A percentile compares a stretch with the other conserved stretches of the same genome.
Evolutionary conservation across 495 filamentous ascomycete species (phyloP).

Genomic region (Pyrenopolyporus hunteri): DNA sequence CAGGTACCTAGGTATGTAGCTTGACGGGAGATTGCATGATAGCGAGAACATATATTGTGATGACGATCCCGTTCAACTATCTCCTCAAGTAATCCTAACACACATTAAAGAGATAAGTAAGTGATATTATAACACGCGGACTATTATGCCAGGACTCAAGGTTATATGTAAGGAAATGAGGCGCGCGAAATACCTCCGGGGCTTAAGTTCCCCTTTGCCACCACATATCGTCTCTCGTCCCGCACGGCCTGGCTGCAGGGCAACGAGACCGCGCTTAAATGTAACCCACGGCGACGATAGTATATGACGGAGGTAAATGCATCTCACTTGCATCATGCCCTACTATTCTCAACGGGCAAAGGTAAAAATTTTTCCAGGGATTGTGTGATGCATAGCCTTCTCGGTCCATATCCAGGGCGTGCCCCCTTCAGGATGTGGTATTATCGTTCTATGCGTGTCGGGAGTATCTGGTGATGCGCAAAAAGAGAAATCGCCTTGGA

Average conservation of each 20-base stretch:
- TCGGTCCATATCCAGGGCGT: slow-evolving; percentile 29
- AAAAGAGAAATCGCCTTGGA: slow-evolving; percentile 1
- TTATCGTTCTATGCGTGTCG: background rate
- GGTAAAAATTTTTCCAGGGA: slow-evolving; percentile 19
- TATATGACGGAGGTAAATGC: background rate
- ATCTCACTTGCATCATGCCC: slow-evolving; percentile 7
- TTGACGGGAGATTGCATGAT: background rate
- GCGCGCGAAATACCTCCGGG: background rate
- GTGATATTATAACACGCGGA: background rate
- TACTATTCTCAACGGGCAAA: slow-evolving; percentile 27
- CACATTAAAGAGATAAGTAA: background rate
- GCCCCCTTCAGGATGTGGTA: slow-evolving; percentile 3
- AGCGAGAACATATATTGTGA: background rate
- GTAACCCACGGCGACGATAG: slow-evolving; percentile 5
- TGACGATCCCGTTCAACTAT: background rate
- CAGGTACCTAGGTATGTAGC: background rate
- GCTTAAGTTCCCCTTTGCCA: background rate
- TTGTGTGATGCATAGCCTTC: slow-evolving; percentile 34
- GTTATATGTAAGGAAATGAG: background rate
- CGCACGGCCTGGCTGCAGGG: slow-evolving; percentile 8
- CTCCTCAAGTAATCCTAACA: background rate
- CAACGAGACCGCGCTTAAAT: background rate
- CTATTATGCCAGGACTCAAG: background rate
- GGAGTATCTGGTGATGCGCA: slow-evolving; percentile 10
- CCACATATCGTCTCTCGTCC: background rate